Evolutionary conservation across 331 rosid genomes (phyloP).

Genomic region (Malus hybrid): DNA sequence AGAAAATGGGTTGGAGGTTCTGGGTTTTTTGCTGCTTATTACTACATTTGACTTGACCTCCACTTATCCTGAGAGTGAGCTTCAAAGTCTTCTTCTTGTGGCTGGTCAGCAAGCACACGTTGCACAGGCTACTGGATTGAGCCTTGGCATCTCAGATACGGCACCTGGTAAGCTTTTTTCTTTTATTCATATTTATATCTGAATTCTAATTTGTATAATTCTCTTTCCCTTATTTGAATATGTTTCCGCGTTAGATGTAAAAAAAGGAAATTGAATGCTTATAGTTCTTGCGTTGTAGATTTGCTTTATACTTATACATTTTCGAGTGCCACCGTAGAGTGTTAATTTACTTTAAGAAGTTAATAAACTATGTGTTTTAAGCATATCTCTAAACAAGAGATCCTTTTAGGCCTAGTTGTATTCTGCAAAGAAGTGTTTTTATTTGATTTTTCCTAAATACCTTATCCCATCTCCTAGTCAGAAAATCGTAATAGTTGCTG

Average conservation of each 20-base stretch:
- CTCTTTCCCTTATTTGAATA: background rate
- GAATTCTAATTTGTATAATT: background rate
- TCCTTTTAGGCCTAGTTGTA: background rate
- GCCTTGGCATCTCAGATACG: slow-evolving; percentile 14
- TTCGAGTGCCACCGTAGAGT: background rate
- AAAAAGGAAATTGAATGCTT: background rate
- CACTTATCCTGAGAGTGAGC: slow-evolving; percentile 18
- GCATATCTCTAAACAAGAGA: background rate
- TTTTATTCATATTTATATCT: background rate
- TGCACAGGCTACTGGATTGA: slow-evolving; percentile 26
- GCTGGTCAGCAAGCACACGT: slow-evolving; percentile 29
- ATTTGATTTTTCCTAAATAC: background rate
- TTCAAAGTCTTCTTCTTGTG: slow-evolving; percentile 14
- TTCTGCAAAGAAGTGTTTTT: background rate
- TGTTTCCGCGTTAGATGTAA: background rate
- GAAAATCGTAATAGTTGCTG: background rate
- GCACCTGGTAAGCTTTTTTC: slow-evolving; percentile 16
- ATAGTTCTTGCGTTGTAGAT: background rate
- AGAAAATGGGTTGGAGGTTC: slow-evolving; percentile 24
- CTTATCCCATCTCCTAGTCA: background rate
- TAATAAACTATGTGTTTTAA: background rate
- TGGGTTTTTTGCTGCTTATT: slow-evolving; percentile 27
- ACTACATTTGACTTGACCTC: slow-evolving; percentile 17
- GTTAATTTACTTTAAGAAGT: background rate
- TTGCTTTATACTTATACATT: background rate